Evolutionary conservation across 805 yeast species (phyloP).

Genomic region (Ogataea haglerorum): DNA sequence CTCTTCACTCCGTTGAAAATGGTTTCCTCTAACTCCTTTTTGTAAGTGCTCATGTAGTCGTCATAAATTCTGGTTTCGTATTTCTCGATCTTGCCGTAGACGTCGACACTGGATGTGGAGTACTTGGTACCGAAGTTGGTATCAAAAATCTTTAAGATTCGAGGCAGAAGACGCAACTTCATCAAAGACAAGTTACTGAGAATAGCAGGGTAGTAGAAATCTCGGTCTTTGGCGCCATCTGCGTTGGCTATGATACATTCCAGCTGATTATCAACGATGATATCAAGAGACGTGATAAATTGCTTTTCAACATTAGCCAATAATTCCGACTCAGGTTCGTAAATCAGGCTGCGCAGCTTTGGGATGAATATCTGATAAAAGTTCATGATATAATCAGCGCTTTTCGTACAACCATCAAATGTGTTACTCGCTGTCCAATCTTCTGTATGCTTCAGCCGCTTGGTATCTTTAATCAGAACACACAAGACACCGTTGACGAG

Average conservation of each 20-base stretch:
- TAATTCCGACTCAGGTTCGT: constrained; percentile 16
- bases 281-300: constrained; percentile 34
- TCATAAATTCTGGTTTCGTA: constrained; percentile 54
- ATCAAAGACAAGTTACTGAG: constrained; percentile 53
- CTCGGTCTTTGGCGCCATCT: constrained; percentile 14
- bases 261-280: constrained; percentile 41
- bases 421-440: constrained; percentile 34
- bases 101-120: constrained; percentile 40
- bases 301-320: constrained; percentile 31
- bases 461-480: constrained; percentile 25
- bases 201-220: constrained; percentile 34
- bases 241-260: constrained; percentile 41
- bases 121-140: constrained; percentile 44
- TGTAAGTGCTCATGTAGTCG: constrained; percentile 48
- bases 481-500: constrained; percentile 27
- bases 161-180: constrained; percentile 44
- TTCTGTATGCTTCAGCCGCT: constrained; percentile 31
- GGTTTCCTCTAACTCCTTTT: constrained; percentile 38
- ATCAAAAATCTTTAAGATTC: constrained; percentile 48
- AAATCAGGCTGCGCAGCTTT: constrained; percentile 26
- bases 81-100: constrained; percentile 43
- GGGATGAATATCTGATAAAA: constrained; percentile 38
- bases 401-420: constrained; percentile 33
- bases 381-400: constrained; percentile 36
- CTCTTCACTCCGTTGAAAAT: constrained; percentile 39